Conservation (phyloP, 441 rosid genomes). For the Bocquillonia castaneifolia region DNA sequence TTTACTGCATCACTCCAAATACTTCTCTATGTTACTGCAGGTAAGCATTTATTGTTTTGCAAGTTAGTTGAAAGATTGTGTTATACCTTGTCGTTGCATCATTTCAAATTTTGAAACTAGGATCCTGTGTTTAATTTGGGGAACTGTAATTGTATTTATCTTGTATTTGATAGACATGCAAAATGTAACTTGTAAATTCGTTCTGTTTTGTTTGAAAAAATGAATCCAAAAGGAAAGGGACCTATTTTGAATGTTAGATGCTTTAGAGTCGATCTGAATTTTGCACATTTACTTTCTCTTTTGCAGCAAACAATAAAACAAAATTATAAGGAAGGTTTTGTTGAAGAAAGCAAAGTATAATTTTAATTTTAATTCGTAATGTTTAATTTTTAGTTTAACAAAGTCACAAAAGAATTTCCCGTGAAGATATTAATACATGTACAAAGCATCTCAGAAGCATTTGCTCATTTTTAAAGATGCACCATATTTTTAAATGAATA, state of each 20-base stretch:
- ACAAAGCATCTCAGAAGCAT: no score
- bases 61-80: not conserved
- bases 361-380: no score
- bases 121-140: not conserved
- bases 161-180: not conserved
- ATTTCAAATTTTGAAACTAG: not conserved
- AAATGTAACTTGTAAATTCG: not conserved
- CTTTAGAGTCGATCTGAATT: not conserved
- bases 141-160: not conserved
- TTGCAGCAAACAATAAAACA: no score
- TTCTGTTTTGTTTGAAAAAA: no score
- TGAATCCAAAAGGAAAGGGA: not conserved
- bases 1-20: not conserved
- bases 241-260: not conserved
- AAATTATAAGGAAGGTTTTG: no score
- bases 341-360: no score
- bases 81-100: not conserved
- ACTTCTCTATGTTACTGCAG: not conserved
- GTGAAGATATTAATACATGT: no score
- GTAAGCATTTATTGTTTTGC: not conserved
- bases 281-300: no score
- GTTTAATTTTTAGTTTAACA: no score
- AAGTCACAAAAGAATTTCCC: no score
- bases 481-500: no score
- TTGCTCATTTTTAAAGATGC: no score